phyloP scores from a whole-genome alignment of 2,329 filamentous ascomycete genomes.

The Phaeosphaeriaceae sp. region DNA sequence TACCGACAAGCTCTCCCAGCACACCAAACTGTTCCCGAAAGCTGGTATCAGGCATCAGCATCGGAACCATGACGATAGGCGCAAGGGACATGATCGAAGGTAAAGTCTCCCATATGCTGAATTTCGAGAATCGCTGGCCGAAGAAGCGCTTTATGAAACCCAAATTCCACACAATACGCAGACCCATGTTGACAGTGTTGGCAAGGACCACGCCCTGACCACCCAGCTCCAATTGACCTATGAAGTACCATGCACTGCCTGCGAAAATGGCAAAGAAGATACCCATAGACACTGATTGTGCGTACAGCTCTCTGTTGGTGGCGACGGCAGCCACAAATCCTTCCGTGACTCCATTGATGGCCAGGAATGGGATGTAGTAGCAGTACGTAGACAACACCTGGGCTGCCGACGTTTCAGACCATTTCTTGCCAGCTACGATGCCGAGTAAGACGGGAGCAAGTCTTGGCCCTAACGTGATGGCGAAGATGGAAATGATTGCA shows the following conservation, averaged over 20 bases:
- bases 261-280: slow-evolving; percentile 80
- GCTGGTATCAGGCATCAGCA: slow-evolving; percentile 38
- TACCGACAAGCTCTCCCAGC: slow-evolving; percentile 51
- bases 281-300: slow-evolving; percentile 84
- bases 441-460: slow-evolving; percentile 76
- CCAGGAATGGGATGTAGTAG: slow-evolving; percentile 91
- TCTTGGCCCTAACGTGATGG: slow-evolving; percentile 75
- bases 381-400: slow-evolving; percentile 80
- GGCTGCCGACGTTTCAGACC: slow-evolving; percentile 76
- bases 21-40: slow-evolving; percentile 46
- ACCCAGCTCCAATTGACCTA: slow-evolving; percentile 73
- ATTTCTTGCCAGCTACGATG: slow-evolving; percentile 77
- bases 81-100: slow-evolving; percentile 42
- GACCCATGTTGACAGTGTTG: slow-evolving; percentile 88
- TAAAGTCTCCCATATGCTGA: slow-evolving; percentile 24
- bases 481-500: slow-evolving; percentile 72
- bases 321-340: slow-evolving; percentile 92
- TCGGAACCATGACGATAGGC: slow-evolving; percentile 46
- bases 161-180: slow-evolving; percentile 82
- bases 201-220: slow-evolving; percentile 83
- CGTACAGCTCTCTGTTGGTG: slow-evolving; percentile 73
- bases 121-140: slow-evolving; percentile 19
- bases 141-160: slow-evolving; percentile 67
- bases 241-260: slow-evolving; percentile 74
- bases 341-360: slow-evolving; percentile 89